These are phyloP conservation scores for Aeschynomene evenia DNA, from an alignment of 306 rosid species.

Conservation along the genomic window DNA sequence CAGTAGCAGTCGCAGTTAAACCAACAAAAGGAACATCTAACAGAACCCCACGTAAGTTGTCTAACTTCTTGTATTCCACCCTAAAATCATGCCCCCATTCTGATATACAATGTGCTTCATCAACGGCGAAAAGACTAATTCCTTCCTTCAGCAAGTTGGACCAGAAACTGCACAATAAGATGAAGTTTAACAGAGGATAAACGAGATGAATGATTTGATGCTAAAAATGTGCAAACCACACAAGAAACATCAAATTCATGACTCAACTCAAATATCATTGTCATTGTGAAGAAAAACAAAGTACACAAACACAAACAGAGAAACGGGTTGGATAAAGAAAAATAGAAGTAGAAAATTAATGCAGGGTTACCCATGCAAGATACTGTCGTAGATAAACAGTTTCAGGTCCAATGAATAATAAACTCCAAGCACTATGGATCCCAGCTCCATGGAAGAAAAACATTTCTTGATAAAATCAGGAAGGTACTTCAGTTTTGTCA, in stretches of 20 bases:
- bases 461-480: constrained; percentile 1
- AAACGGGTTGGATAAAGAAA: neutral
- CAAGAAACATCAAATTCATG: constrained; percentile 10
- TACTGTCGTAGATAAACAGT: neutral
- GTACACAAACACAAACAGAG: neutral
- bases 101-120: constrained; percentile 94
- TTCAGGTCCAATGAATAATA: constrained; percentile 15
- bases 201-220: neutral
- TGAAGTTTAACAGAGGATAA: neutral
- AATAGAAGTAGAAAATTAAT: neutral
- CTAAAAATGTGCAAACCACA: neutral
- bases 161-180: constrained; percentile 74
- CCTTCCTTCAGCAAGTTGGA: constrained; percentile 74
- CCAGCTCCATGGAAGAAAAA: neutral
- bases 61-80: constrained; percentile 77
- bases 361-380: neutral
- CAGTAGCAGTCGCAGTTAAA: constrained; percentile 90
- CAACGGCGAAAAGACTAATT: constrained; percentile 83
- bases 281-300: neutral
- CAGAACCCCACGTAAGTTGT: constrained; percentile 70
- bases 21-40: constrained; percentile 80
- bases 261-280: constrained; percentile 16
- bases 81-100: constrained; percentile 98
- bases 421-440: constrained; percentile 12
- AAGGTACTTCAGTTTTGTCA: neutral